Conservation (phyloP, 164 flowering plant genomes). For the Vitis labrusca region DNA sequence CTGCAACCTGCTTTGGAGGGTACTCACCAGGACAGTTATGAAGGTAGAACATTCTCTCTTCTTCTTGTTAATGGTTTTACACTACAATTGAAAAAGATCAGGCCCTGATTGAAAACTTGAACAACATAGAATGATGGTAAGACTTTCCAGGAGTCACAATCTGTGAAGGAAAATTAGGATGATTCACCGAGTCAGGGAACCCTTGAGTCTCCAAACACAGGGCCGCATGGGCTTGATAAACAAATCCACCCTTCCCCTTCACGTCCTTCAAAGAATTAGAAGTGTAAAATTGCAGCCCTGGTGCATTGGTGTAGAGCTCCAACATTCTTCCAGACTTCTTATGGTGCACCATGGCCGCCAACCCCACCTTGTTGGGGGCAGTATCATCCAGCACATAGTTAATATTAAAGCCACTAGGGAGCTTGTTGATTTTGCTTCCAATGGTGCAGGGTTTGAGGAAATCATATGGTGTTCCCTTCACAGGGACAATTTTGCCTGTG, state of each 20-base stretch:
- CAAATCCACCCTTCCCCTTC: constrained; percentile 54
- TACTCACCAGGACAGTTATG: too few relatives aligned
- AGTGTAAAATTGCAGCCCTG: constrained; percentile 66
- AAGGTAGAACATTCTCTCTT: too few relatives aligned
- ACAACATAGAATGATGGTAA: constrained; percentile 23
- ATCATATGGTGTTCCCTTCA: constrained; percentile 71
- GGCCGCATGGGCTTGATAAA: constrained; percentile 41
- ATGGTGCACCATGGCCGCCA: constrained; percentile 43
- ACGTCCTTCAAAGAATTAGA: constrained; percentile 28
- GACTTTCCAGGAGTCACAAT: constrained; percentile 27
- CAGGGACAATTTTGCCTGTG: constrained; percentile 58
- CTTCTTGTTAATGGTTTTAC: not conserved
- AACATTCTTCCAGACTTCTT: constrained; percentile 44
- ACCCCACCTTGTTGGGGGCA: constrained; percentile 15
- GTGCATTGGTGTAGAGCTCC: constrained; percentile 48
- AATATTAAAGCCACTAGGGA: constrained; percentile 50
- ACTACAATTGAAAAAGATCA: not conserved
- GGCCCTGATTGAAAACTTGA: constrained; percentile 17
- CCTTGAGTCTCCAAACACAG: constrained; percentile 54
- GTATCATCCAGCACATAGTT: constrained; percentile 43
- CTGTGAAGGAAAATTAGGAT: constrained; percentile 33
- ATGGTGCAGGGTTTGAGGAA: constrained; percentile 37
- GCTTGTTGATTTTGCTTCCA: constrained; percentile 41
- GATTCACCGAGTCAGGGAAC: constrained; percentile 34
- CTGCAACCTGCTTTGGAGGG: too few relatives aligned